Conservation (phyloP, 2,329 filamentous ascomycete species). For the Sporothrix variecibatus region DNA sequence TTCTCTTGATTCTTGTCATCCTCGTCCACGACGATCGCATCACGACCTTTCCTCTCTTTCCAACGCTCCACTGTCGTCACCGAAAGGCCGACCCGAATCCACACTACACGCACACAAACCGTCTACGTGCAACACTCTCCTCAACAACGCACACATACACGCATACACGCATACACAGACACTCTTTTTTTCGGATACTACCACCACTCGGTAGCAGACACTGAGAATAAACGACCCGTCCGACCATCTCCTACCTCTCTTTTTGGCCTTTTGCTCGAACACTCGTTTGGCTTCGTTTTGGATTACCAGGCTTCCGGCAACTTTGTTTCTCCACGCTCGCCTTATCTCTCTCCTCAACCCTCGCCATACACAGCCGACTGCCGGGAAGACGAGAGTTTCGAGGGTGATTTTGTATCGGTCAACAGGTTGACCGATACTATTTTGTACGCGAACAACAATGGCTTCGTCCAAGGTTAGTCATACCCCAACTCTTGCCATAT, state of each 20-base stretch:
- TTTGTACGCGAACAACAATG: conserved; percentile 34
- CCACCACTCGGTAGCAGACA: not conserved
- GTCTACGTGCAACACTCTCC: not conserved
- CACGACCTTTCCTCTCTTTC: not conserved
- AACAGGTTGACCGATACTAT: conserved; percentile 1
- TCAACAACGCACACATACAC: not conserved
- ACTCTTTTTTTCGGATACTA: no score
- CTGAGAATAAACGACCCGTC: not conserved
- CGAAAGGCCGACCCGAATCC: not conserved
- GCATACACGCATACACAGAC: not conserved
- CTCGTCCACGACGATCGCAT: not conserved
- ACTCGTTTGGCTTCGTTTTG: not conserved
- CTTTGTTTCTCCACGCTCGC: not conserved
- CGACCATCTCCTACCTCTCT: not conserved
- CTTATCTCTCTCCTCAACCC: not conserved
- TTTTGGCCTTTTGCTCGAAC: conserved; percentile 1
- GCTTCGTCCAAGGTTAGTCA: conserved; percentile 36
- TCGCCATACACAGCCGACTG: not conserved
- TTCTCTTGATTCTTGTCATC: not conserved
- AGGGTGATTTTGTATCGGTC: not conserved
- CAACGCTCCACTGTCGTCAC: conserved; percentile 16
- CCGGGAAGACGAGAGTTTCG: conserved; percentile 17
- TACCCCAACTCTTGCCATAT: not conserved
- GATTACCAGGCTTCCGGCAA: not conserved
- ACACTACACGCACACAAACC: not conserved